These are phyloP conservation scores for Dactylis glomerata DNA, from an alignment of 176 grass and related monocot genomes.

Conservation along the genomic window DNA sequence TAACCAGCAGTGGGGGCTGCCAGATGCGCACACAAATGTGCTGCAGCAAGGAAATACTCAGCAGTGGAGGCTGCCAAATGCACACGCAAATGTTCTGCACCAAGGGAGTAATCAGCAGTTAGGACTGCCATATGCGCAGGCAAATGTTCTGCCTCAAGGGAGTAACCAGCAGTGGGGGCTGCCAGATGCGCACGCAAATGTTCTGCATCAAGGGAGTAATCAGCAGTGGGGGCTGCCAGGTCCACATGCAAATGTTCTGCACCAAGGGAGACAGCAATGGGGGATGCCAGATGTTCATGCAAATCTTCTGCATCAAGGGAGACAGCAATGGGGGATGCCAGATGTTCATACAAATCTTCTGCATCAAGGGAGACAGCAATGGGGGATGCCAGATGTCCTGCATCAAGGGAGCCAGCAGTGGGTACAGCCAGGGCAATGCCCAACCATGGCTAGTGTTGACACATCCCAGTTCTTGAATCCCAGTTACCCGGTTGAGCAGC, in stretches of 20 bases:
- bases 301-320: neutral
- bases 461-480: constrained; percentile 12
- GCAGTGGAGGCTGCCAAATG: neutral
- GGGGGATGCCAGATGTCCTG: neutral
- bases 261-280: neutral
- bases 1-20: neutral
- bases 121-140: neutral
- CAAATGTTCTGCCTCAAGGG: neutral
- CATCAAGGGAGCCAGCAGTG: neutral
- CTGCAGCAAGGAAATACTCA: neutral
- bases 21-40: neutral
- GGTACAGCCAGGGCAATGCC: neutral
- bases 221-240: neutral
- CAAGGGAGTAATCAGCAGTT: neutral
- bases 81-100: neutral
- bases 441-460: neutral
- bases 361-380: neutral
- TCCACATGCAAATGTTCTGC: neutral
- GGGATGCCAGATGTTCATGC: neutral
- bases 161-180: neutral
- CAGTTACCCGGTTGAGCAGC: neutral
- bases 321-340: neutral
- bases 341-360: neutral
- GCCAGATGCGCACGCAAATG: neutral
- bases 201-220: neutral